Conservation (phyloP, 306 rosid genomes). For the Potentilla sterilis region DNA sequence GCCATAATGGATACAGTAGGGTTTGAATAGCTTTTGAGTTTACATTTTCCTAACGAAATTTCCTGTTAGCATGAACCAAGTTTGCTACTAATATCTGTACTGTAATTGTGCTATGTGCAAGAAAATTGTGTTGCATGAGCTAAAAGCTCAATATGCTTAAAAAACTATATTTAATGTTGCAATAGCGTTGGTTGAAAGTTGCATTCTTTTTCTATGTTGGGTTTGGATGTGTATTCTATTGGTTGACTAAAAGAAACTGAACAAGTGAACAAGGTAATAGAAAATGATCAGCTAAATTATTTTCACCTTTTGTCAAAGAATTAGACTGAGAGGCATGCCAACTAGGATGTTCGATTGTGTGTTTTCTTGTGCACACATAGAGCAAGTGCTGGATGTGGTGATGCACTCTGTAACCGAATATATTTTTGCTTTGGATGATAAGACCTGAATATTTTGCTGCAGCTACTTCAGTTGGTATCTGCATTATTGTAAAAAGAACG, state of each 20-base stretch:
- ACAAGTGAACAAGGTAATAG: neutral
- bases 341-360: neutral
- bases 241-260: neutral
- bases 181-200: neutral
- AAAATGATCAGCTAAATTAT: neutral
- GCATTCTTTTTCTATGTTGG: neutral
- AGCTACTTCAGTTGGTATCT: neutral
- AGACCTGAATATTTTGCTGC: neutral
- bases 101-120: neutral
- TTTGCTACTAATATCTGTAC: neutral
- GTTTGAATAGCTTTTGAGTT: constrained; percentile 1
- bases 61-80: neutral
- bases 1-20: neutral
- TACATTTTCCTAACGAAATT: neutral
- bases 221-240: neutral
- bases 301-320: neutral
- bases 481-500: neutral
- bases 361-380: neutral
- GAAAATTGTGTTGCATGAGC: neutral
- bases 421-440: neutral
- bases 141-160: neutral
- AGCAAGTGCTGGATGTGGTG: neutral
- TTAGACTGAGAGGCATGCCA: neutral
- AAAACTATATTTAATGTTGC: neutral
- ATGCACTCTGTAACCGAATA: neutral